A percentile compares a stretch with the other conserved stretches of the same genome.
Evolutionary conservation across 345 rosid species (phyloP).

Genomic region (thale cress (Arabidopsis thaliana)): DNA sequence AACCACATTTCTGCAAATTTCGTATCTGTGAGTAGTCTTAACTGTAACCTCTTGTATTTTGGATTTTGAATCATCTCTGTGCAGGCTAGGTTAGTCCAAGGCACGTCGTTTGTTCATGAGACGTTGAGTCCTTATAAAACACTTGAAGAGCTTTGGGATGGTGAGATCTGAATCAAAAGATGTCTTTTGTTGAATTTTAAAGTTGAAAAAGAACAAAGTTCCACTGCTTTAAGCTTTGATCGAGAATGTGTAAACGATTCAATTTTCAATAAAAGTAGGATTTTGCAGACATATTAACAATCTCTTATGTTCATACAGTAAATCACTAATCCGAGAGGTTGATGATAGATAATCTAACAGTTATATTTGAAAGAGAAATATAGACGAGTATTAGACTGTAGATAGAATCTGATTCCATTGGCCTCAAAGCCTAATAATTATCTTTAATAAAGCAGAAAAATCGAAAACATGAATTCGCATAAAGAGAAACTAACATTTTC

Average conservation of each 20-base stretch:
- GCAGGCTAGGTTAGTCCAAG: conserved; percentile 72
- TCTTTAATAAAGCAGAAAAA: conserved; percentile 17
- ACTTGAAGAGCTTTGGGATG: conserved; percentile 82
- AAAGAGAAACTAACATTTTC: neutral
- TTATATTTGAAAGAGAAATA: neutral
- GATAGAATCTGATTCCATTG: neutral
- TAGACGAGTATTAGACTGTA: neutral
- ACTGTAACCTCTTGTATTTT: too few relatives aligned
- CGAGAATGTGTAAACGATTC: neutral
- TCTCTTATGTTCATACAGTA: neutral
- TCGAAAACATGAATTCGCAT: neutral
- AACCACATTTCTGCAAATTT: neutral
- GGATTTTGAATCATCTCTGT: neutral
- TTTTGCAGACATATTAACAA: neutral
- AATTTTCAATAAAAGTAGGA: neutral
- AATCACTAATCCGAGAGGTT: neutral
- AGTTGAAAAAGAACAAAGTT: neutral
- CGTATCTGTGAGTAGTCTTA: neutral
- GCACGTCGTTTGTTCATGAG: conserved; percentile 58
- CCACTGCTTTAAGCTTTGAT: neutral
- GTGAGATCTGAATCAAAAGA: conserved; percentile 53
- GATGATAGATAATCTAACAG: neutral
- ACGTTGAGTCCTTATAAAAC: conserved; percentile 59
- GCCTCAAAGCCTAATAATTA: neutral
- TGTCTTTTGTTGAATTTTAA: neutral